Evolutionary conservation across 2,329 filamentous ascomycete genomes (phyloP).

Genomic region (Lecanoromycetidae sp.): DNA sequence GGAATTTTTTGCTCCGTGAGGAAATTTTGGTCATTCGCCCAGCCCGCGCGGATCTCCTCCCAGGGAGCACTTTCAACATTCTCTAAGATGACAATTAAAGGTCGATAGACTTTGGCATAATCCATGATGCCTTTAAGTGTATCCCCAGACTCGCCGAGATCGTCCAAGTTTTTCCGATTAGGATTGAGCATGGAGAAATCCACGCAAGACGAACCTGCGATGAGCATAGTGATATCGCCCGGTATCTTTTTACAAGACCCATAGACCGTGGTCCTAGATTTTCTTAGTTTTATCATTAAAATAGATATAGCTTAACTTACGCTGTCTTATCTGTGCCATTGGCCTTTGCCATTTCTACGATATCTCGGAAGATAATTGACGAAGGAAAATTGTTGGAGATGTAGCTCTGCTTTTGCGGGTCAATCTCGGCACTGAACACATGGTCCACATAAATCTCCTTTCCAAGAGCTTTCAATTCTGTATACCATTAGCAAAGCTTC

Average conservation of each 20-base stretch:
- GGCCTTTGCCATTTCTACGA: conserved; percentile 37
- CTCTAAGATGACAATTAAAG: conserved; percentile 57
- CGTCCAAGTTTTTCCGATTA: conserved; percentile 37
- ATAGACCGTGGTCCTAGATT: neutral
- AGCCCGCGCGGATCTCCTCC: conserved; percentile 37
- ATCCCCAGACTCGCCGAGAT: conserved; percentile 51
- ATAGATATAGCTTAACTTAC: neutral
- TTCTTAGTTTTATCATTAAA: neutral
- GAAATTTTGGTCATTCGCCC: conserved; percentile 21
- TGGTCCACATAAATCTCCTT: conserved; percentile 39
- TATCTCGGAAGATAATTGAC: conserved; percentile 45
- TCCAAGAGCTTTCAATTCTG: conserved; percentile 1
- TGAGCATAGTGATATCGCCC: neutral
- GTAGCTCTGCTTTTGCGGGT: conserved; percentile 51
- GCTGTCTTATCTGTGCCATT: neutral
- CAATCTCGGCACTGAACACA: conserved; percentile 52
- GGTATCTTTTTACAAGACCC: neutral
- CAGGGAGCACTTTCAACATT: conserved; percentile 56
- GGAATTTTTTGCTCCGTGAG: neutral
- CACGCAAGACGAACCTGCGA: conserved; percentile 45
- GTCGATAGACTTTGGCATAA: conserved; percentile 45
- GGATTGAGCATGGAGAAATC: conserved; percentile 60
- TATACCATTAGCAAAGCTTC: neutral
- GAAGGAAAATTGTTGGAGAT: conserved; percentile 48
- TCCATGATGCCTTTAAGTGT: conserved; percentile 52